These are phyloP conservation scores for Phytophthora capsici DNA, from an alignment of 352 stramenopile species.

Conservation along the genomic window DNA sequence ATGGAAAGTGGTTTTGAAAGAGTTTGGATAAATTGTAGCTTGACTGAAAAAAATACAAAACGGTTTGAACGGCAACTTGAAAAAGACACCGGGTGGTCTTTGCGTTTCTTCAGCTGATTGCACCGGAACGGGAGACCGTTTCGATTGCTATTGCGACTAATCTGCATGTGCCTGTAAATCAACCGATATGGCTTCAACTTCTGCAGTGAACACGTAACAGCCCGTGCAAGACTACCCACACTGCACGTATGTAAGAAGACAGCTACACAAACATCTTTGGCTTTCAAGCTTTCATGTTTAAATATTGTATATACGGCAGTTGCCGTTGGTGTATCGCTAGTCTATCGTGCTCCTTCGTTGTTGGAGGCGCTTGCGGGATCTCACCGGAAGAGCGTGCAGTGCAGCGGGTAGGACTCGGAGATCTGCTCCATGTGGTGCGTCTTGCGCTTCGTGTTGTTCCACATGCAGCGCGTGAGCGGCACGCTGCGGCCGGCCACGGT, in stretches of 20 bases:
- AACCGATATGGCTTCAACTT: not conserved
- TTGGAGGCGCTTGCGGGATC: constrained; percentile 1
- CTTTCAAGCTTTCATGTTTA: constrained; percentile 28
- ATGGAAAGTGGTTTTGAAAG: no score
- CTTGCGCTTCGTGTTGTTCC: constrained; percentile 49
- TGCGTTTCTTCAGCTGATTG: constrained; percentile 6
- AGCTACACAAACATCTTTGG: not conserved
- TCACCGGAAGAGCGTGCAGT: constrained; percentile 45
- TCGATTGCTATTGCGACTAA: constrained; percentile 3
- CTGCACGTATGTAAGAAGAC: not conserved
- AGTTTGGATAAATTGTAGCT: not conserved
- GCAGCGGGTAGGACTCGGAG: constrained; percentile 49
- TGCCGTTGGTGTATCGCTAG: constrained; percentile 16
- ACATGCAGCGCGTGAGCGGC: constrained; percentile 54
- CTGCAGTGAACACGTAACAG: not conserved
- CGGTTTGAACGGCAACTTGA: constrained; percentile 7
- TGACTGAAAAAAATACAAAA: no score
- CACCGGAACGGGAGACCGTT: constrained; percentile 5
- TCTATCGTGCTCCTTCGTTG: constrained; percentile 16
- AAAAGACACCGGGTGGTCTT: constrained; percentile 1
- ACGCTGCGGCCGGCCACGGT: constrained; percentile 55
- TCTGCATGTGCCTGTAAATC: no score
- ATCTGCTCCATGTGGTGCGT: constrained; percentile 58
- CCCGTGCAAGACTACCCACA: not conserved
- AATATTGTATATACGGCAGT: constrained; percentile 33